These are phyloP conservation scores for Pseudocercospora fuligena DNA, from an alignment of 2,329 filamentous ascomycete genomes.

Conservation along the genomic window DNA sequence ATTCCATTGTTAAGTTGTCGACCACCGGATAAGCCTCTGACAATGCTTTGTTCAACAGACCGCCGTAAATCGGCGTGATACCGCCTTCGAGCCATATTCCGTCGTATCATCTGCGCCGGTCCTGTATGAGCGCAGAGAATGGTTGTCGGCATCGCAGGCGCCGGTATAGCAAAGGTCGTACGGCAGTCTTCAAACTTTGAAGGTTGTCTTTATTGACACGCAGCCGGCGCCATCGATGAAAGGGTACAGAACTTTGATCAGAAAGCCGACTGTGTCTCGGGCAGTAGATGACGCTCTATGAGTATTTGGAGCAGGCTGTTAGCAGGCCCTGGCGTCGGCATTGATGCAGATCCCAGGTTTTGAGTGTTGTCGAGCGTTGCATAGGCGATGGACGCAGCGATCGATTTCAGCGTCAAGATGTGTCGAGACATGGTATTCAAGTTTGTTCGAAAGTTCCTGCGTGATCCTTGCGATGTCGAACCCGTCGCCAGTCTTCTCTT, in stretches of 20 bases:
- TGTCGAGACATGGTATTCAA: neutral
- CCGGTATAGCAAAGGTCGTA: neutral
- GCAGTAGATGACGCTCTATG: neutral
- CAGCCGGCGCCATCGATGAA: neutral
- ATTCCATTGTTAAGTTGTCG: neutral
- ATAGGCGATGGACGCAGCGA: too few species aligned
- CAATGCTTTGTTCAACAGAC: neutral
- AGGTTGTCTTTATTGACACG: neutral
- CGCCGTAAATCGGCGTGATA: neutral
- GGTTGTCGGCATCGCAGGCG: neutral
- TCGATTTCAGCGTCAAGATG: too few species aligned
- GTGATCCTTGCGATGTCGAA: too few species aligned
- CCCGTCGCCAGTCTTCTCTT: too few species aligned
- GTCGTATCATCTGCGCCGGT: neutral
- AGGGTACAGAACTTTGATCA: neutral
- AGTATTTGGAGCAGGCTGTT: neutral
- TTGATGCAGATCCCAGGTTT: neutral
- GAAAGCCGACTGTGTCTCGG: neutral
- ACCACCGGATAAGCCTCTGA: neutral
- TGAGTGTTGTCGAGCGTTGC: neutral
- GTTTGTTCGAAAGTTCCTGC: too few species aligned
- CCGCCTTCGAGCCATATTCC: neutral
- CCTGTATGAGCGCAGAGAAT: neutral
- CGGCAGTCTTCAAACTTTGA: neutral
- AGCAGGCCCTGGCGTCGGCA: neutral